Percentiles rank a stretch among this genome's conserved stretches.
These are phyloP conservation scores for Tilletia walkeri DNA, from an alignment of 1,284 basidiomycete species.

Conservation along the genomic window DNA sequence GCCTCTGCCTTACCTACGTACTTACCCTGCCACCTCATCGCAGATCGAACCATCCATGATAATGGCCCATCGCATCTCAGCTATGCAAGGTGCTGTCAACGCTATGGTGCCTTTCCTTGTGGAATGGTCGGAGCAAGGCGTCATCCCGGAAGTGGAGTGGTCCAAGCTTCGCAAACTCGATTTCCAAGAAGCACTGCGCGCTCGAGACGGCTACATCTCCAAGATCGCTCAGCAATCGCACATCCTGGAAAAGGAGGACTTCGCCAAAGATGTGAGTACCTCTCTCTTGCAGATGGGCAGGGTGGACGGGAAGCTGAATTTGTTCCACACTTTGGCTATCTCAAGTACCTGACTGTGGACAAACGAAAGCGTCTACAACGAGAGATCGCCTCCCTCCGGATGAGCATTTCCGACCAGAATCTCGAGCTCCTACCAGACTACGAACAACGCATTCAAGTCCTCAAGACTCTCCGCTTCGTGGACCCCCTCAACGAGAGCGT, in stretches of 20 bases:
- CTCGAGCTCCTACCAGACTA: constrained; percentile 95
- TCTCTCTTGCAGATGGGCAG: too few species aligned
- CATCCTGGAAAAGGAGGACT: constrained; percentile 23
- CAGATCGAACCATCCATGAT: constrained; percentile 57
- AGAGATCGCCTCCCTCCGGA: constrained; percentile 63
- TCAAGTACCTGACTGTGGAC: constrained; percentile 73
- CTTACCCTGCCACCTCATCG: neutral
- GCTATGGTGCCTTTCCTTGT: constrained; percentile 21
- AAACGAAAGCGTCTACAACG: constrained; percentile 70
- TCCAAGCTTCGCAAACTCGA: constrained; percentile 77
- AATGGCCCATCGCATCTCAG: constrained; percentile 63
- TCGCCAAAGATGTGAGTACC: constrained; percentile 15
- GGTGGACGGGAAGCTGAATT: neutral
- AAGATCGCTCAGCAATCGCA: constrained; percentile 32
- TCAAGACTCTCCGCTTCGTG: constrained; percentile 70
- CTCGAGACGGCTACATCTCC: constrained; percentile 63
- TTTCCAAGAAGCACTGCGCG: constrained; percentile 78
- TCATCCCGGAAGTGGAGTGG: constrained; percentile 66
- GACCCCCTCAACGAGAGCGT: constrained; percentile 75
- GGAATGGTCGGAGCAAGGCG: constrained; percentile 50
- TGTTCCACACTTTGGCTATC: neutral
- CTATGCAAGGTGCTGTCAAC: constrained; percentile 59
- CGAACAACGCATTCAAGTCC: constrained; percentile 84
- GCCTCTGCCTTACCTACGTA: neutral
- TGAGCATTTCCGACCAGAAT: constrained; percentile 72